These are phyloP conservation scores for Boletus semigastroideus DNA, from an alignment of 1,284 basidiomycete genomes.

Conservation along the genomic window DNA sequence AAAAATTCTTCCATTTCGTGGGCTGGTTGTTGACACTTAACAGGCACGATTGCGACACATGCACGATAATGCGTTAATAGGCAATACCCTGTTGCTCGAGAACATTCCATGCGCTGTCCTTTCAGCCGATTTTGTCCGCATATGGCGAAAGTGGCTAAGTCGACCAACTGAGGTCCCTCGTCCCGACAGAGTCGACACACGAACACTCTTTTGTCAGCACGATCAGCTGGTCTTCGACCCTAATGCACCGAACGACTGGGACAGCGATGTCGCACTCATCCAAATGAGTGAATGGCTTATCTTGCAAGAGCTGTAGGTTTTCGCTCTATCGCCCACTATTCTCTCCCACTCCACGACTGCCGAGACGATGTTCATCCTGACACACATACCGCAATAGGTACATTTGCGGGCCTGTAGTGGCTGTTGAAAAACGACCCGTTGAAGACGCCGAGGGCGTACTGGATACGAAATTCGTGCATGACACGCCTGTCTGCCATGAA, in stretches of 20 bases:
- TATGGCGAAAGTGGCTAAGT: slow-evolving; percentile 68
- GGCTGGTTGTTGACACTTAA: slow-evolving; percentile 15
- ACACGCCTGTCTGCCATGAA: slow-evolving; percentile 54
- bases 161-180: slow-evolving; percentile 55
- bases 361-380: slow-evolving; percentile 13
- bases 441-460: slow-evolving; percentile 32
- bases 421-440: slow-evolving; percentile 43
- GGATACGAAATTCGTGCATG: slow-evolving; percentile 41
- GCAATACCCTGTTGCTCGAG: slow-evolving; percentile 44
- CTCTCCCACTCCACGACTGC: slow-evolving; percentile 11
- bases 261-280: slow-evolving; percentile 54
- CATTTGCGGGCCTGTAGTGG: slow-evolving; percentile 54
- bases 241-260: slow-evolving; percentile 54
- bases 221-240: slow-evolving; percentile 64
- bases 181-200: slow-evolving; percentile 63
- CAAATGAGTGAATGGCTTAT: slow-evolving; percentile 62
- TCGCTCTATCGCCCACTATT: slow-evolving; percentile 7
- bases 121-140: slow-evolving; percentile 57
- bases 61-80: slow-evolving; percentile 53
- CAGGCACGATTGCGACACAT: slow-evolving; percentile 62
- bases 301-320: slow-evolving; percentile 54
- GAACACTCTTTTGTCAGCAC: slow-evolving; percentile 66
- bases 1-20: slow-evolving; percentile 8
- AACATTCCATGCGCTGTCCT: slow-evolving; percentile 56
- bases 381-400: slow-evolving; percentile 46